A percentile compares a stretch with the other conserved stretches of the same genome.
These are phyloP conservation scores for Aspergillus mulundensis DNA, from an alignment of 495 filamentous ascomycete species.

Conservation along the genomic window DNA sequence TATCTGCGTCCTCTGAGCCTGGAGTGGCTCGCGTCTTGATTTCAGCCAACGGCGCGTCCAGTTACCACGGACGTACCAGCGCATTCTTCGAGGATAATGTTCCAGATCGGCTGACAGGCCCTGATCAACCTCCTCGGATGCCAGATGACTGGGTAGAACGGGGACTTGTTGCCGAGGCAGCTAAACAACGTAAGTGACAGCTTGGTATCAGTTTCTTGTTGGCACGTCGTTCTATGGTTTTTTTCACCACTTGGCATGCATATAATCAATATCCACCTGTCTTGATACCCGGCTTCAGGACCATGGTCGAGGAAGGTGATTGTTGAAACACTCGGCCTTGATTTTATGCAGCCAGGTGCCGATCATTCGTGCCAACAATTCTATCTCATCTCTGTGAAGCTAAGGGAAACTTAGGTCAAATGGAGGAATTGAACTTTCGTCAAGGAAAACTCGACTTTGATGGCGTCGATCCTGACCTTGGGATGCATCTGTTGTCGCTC, in stretches of 20 bases:
- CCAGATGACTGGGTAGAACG: constrained; percentile 19
- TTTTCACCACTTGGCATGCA: too few species aligned
- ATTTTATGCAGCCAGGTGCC: too few species aligned
- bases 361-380: too few species aligned
- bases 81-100: constrained; percentile 29
- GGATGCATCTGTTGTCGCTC: constrained; percentile 36
- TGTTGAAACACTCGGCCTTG: too few species aligned
- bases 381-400: too few species aligned
- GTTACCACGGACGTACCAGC: constrained; percentile 32
- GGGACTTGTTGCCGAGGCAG: constrained; percentile 25
- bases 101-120: constrained; percentile 10
- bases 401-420: too few species aligned
- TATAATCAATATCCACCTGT: too few species aligned
- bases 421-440: constrained; percentile 27
- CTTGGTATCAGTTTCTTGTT: too few species aligned
- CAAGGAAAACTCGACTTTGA: constrained; percentile 37
- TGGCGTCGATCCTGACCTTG: constrained; percentile 35
- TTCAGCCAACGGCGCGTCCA: constrained; percentile 27
- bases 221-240: too few species aligned
- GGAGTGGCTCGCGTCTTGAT: too few species aligned
- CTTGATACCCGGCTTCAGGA: too few species aligned
- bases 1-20: constrained; percentile 4
- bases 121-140: constrained; percentile 8
- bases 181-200: constrained; percentile 26
- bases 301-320: too few species aligned